Conservation (phyloP, 2,329 filamentous ascomycete species). For the Cordyceps cicadae region DNA sequence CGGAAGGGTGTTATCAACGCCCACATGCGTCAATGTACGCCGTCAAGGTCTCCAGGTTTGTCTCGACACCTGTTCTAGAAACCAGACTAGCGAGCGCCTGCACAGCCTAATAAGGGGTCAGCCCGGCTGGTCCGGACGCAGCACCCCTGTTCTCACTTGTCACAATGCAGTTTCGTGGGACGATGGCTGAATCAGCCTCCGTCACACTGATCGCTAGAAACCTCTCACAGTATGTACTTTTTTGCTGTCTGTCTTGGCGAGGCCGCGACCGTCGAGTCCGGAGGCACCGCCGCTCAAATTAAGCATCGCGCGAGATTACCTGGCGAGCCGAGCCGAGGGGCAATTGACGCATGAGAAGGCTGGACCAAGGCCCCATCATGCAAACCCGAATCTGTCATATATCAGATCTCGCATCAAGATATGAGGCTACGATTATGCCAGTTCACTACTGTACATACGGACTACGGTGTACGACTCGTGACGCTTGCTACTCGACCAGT, state of each 20-base stretch:
- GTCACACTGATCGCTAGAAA: background rate
- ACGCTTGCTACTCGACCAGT: too few species aligned
- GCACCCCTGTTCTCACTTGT: background rate
- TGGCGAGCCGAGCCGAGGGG: background rate
- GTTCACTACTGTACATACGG: too few species aligned
- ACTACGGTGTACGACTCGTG: too few species aligned
- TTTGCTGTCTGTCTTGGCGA: background rate
- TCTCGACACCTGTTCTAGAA: slow-evolving; percentile 1
- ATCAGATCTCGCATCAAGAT: background rate
- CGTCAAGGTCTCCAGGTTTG: background rate
- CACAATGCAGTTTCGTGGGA: slow-evolving; percentile 1
- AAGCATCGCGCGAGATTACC: background rate
- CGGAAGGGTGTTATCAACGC: background rate
- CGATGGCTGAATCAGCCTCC: background rate
- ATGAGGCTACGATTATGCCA: background rate
- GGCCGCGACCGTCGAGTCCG: background rate
- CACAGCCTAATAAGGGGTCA: background rate
- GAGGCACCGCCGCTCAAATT: background rate
- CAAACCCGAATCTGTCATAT: background rate
- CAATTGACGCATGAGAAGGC: background rate
- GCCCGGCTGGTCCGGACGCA: background rate
- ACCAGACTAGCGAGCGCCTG: background rate
- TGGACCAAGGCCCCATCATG: too few species aligned
- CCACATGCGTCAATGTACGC: background rate
- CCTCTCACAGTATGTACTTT: background rate